phyloP scores from a whole-genome alignment of 2,329 filamentous ascomycete species.

The Fusarium sp. region DNA sequence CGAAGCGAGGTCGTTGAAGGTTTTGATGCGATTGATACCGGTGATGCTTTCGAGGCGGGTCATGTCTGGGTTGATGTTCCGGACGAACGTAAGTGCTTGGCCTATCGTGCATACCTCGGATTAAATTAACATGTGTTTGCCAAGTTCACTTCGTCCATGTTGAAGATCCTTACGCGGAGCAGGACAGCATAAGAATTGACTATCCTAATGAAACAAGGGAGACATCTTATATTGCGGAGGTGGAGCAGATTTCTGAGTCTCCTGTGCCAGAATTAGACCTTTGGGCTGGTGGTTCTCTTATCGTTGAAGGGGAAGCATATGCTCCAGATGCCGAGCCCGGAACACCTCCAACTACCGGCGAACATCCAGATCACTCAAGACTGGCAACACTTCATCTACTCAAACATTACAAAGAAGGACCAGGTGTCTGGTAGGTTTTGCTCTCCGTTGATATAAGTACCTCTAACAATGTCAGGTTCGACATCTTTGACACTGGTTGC shows the following conservation, averaged over 20 bases:
- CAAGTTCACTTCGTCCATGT: constrained; percentile 32
- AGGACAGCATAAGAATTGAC: background rate
- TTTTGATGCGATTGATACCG: background rate
- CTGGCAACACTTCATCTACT: constrained; percentile 16
- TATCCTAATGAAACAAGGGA: background rate
- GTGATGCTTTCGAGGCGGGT: background rate
- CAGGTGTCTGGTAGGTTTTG: constrained; percentile 24
- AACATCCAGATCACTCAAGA: background rate
- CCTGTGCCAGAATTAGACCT: accelerated
- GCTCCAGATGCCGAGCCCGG: accelerated
- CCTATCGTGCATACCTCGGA: accelerated
- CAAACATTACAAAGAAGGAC: constrained; percentile 34
- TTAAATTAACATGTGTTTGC: accelerated
- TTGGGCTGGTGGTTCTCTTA: background rate
- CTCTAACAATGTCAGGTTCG: constrained; percentile 16
- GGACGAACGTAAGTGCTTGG: constrained; percentile 8
- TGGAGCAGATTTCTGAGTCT: background rate
- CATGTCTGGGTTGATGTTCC: constrained; percentile 35
- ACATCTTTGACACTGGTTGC: constrained; percentile 36
- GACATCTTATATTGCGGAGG: background rate
- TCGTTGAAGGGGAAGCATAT: background rate
- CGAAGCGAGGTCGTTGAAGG: background rate
- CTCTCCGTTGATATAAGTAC: accelerated
- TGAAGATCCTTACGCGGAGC: constrained; percentile 6
- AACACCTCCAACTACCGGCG: background rate